Conservation (phyloP, 176 grass and related monocot species). For the Cenchrus americanus region DNA sequence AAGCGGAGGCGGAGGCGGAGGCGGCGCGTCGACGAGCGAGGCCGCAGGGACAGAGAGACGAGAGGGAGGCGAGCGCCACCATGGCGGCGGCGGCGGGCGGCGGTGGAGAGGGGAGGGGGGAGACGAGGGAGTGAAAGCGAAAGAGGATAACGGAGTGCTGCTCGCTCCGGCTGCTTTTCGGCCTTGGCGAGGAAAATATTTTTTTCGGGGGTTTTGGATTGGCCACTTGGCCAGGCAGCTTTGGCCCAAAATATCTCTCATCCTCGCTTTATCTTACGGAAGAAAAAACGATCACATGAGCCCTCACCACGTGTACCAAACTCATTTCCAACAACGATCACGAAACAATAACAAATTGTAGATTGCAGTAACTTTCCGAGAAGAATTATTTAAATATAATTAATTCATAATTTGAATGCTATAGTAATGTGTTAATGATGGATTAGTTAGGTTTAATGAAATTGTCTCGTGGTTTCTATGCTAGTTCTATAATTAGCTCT, state of each 20-base stretch:
- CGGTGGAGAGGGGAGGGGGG: background rate
- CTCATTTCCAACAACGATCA: too few species aligned
- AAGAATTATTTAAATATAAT: too few species aligned
- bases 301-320: too few species aligned
- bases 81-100: constrained; percentile 38
- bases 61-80: constrained; percentile 56
- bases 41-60: constrained; percentile 50
- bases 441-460: too few species aligned
- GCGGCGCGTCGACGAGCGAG: constrained; percentile 33
- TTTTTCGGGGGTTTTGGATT: constrained; percentile 8
- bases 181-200: background rate
- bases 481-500: too few species aligned
- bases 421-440: too few species aligned
- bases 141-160: constrained; percentile 34
- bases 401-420: too few species aligned
- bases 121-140: background rate
- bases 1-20: background rate
- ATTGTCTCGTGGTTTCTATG: too few species aligned
- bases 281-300: too few species aligned
- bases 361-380: too few species aligned
- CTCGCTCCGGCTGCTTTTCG: background rate
- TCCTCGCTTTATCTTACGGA: background rate
- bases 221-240: background rate
- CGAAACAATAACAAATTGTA: too few species aligned
- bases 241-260: constrained; percentile 43